Base-by-base conservation (phyloP, 192 early-diverging fungal species). In the Gorgonomyces haynaldii region DNA sequence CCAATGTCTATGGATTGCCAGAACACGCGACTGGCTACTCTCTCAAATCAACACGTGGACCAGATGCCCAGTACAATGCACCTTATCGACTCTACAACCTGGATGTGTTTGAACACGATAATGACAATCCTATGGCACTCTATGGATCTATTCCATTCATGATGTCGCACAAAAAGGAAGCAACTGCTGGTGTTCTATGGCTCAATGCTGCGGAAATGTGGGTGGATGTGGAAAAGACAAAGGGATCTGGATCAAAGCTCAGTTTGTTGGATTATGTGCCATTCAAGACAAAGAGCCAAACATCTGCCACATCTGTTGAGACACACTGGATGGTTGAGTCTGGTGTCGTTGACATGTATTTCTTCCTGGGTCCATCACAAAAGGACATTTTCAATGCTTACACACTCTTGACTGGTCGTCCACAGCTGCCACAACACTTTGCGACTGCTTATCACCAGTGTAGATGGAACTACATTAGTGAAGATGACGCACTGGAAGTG, bases 41-140 rank as follows among this genome's bases (percentile, higher is more conserved):
- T 15, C 76, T 99, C 36, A 87, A 85, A 58, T 58, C 86, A n/a
- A 99, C 96, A 8, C 70, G 86, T 52, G 79, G 91, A 43, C 61
- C 61, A 7, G 66, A 65, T 12, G 77, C 69, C 24, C 67, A 71
- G 3, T 97, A 97, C 58, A 65, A 59, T 13, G 90, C 96, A 41
- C 96, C 96, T 4, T 99, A 95, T 66, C 75, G 96, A 20, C 62
- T 97, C 29, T 99, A 94, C 62, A 99, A 99, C 57, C 64, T 92
- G 48, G 96, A 99, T 52, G 94, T 97, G 19, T 97, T 97, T 66
- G 96, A 99, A 68, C 94, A 96, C 72, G 82, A 84, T 19, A 43
- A 85, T 19, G 88, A 99, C 72, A 90, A 72, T 52, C 89, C 94
- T n/a, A 93, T 90, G 82, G 86, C 91, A 2, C 77, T 99, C 3